Base-by-base conservation (phyloP, 108 stramenopile genomes). In the Craspedostauros australis region DNA sequence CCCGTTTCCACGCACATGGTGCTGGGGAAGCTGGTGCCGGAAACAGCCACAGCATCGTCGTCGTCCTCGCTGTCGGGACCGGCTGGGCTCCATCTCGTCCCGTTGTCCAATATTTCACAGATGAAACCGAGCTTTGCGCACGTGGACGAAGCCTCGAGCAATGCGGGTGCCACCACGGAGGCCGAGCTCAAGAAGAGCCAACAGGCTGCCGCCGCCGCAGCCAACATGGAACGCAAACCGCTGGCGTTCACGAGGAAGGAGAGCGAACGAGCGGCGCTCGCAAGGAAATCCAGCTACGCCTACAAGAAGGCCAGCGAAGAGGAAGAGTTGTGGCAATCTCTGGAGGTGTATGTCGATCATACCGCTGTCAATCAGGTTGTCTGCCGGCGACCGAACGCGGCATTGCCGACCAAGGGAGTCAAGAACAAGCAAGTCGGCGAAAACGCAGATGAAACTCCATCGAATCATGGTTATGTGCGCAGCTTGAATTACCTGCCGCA, bases 211-310 rank as follows among this genome's bases (percentile, higher is more conserved):
- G 20, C 14, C 5, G 26, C 60, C 24, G 38, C n/a, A 8, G 21
- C 9, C 41, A 20, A 20, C 7, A 40, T 7, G 33, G 34, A 16
- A n/a, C 50, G 50, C 8, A 78, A 81, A 53, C 76, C 86, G 14
- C 38, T 82, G 48, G 50, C 72, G 38, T 89, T 89, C 50, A 82
- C 88, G 64, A 84, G 77, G 62, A 93, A 86, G 65, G 91, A 95
- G 70, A 68, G 72, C 1, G 93, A 94, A 54, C 62, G 86, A 44
- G 76, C 87, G 7, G 78, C 73, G 14, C 44, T 60, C 48, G 80
- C 80, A 19, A 73, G 88, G 25, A 76, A 82, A 31, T 77, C 72
- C 20, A 73, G 77, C 27, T 93, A 85, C 64, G 87, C 88, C 3
- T 84, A 79, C 70, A 81, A 87, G 54, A 72, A 76, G 43, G 70